Evolutionary conservation across 139 green algal genomes (phyloP), one percentile per base, ranked within the genome.

Genomic region (Mesotaenium endlicherianum): DNA sequence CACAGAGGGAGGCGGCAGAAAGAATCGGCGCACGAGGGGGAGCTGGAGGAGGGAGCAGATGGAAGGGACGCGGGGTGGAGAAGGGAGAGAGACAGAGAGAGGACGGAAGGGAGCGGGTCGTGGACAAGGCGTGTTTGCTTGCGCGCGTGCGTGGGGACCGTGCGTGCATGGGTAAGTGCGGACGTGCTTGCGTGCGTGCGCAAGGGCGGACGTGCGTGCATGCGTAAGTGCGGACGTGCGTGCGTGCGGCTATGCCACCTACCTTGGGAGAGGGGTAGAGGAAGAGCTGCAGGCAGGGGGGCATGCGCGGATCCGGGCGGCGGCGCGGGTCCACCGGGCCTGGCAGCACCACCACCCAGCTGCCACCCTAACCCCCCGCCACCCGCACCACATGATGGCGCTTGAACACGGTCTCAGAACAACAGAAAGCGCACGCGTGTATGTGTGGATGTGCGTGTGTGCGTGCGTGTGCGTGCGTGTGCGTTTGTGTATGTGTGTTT

Each of bases 301-400:
- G 8, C 4, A 6, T 67, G 55, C 14, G n/a, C 34, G 31, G 55
- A 6, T n/a, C n/a, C n/a, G n/a, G n/a, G n/a, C n/a, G n/a, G 20
- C 53, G 53, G 20, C 53, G 53, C 26, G 53, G 53, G 26, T 64
- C 53, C 53, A 64, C 20, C 26, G 68, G 34, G 8, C 41, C 42
- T n/a, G 68, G 68, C 41, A 76, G 26, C 68, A 76, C 68, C 11
- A 34, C 68, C 41, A 76, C 68, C 68, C 68, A 76, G n/a, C 68
- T 76, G 68, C 11, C 41, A n/a, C 14, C 41, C 34, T 30, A 60
- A 64, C 20, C 53, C 53, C 26, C 26, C 20, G 26, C 20, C 53
- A 64, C n/a, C n/a, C n/a, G n/a, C n/a, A n/a, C n/a, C n/a, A n/a
- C n/a, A n/a, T n/a, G n/a, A n/a, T n/a, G n/a, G n/a, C n/a, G n/a